Evolutionary conservation across 176 grass and related monocot species (phyloP).

Genomic region (Triticum turgidum): DNA sequence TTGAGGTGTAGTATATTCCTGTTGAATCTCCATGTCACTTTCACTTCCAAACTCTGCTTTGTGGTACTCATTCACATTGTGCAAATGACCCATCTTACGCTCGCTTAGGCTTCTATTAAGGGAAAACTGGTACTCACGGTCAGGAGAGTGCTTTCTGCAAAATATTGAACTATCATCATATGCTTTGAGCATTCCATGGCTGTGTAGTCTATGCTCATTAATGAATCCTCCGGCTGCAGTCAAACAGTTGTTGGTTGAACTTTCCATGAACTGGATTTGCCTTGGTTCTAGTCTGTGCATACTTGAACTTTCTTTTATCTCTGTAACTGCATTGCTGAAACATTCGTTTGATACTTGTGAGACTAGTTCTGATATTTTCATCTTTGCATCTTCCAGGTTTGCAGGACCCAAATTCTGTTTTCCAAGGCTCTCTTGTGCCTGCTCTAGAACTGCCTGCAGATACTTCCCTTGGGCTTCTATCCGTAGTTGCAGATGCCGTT

Average conservation of each 20-base stretch:
- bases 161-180: conserved; percentile 46
- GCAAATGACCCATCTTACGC: conserved; percentile 31
- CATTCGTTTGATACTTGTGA: conserved; percentile 75
- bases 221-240: conserved; percentile 57
- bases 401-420: conserved; percentile 62
- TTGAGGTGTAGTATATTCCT: conserved; percentile 37
- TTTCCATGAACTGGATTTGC: conserved; percentile 61
- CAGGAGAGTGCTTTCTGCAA: conserved; percentile 32
- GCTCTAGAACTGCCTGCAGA: conserved; percentile 88
- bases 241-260: conserved; percentile 59
- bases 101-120: conserved; percentile 48
- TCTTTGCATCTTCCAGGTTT: conserved; percentile 74
- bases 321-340: conserved; percentile 47
- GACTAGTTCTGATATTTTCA: conserved; percentile 73
- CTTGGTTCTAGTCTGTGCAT: conserved; percentile 47
- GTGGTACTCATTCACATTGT: conserved; percentile 27
- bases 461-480: conserved; percentile 97
- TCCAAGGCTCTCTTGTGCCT: conserved; percentile 89
- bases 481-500: conserved; percentile 79
- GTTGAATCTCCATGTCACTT: conserved; percentile 31
- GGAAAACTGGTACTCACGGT: conserved; percentile 40
- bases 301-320: conserved; percentile 48
- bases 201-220: conserved; percentile 52
- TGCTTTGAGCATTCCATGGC: conserved; percentile 44
- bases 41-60: conserved; percentile 37